These are phyloP conservation scores for Syzygium aqueum DNA, from an alignment of 345 rosid genomes.

Conservation along the genomic window DNA sequence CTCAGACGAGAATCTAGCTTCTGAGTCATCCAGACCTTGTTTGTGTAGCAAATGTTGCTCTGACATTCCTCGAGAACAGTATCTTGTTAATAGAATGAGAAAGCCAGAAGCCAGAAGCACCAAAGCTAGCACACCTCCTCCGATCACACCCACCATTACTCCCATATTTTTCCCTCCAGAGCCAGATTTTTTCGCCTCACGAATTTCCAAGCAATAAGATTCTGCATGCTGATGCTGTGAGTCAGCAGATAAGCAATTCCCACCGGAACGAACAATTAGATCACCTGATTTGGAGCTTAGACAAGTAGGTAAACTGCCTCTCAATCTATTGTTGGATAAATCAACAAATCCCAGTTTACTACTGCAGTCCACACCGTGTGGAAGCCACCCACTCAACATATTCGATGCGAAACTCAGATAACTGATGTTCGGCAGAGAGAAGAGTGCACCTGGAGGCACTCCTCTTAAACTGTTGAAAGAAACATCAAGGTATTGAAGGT, in stretches of 20 bases:
- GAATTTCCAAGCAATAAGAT: conserved; percentile 41
- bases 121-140: conserved; percentile 48
- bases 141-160: conserved; percentile 29
- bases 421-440: conserved; percentile 73
- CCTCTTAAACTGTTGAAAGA: conserved; percentile 70
- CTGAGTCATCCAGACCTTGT: conserved; percentile 35
- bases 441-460: conserved; percentile 51
- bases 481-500: conserved; percentile 88
- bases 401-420: conserved; percentile 82
- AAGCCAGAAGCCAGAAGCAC: conserved; percentile 35
- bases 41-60: conserved; percentile 50
- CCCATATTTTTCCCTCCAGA: conserved; percentile 35
- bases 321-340: conserved; percentile 69
- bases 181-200: conserved; percentile 18
- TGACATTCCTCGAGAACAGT: conserved; percentile 19
- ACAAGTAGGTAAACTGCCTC: conserved; percentile 73
- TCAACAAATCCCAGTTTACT: conserved; percentile 88
- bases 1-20: conserved; percentile 50
- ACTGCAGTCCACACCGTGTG: conserved; percentile 41
- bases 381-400: conserved; percentile 59
- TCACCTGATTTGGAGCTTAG: conserved; percentile 43
- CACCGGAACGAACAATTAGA: conserved; percentile 47
- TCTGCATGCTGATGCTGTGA: conserved; percentile 47
- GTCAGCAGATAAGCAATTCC: conserved; percentile 65
- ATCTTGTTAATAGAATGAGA: conserved; percentile 34